These are phyloP conservation scores for Chlorophyllum brunneum DNA, from an alignment of 768 basidiomycete species.

Conservation along the genomic window DNA sequence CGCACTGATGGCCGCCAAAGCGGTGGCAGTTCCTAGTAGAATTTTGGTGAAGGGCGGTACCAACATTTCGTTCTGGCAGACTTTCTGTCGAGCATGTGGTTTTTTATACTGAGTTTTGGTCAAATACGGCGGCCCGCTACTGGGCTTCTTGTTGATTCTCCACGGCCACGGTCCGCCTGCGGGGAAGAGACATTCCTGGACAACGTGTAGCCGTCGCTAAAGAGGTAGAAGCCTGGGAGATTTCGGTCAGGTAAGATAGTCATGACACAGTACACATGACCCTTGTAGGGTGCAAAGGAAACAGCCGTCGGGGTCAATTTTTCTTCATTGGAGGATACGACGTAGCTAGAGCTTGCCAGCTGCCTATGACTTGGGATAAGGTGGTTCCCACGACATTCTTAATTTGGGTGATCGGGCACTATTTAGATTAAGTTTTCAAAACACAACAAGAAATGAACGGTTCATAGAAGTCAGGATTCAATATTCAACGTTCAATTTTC, in stretches of 20 bases:
- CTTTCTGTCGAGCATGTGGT: neutral
- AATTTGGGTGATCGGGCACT: too few relatives aligned
- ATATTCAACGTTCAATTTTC: too few relatives aligned
- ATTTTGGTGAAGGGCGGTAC: neutral
- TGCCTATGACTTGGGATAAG: too few relatives aligned
- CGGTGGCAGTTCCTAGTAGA: neutral
- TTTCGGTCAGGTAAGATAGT: neutral
- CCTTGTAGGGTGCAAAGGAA: neutral
- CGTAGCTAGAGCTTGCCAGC: too few relatives aligned
- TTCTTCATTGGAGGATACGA: neutral
- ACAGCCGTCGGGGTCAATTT: neutral
- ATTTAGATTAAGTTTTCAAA: too few relatives aligned
- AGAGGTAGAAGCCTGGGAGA: constrained; percentile 1
- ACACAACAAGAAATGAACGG: too few relatives aligned
- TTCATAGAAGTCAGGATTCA: too few relatives aligned
- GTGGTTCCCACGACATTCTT: too few relatives aligned
- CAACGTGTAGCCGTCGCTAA: neutral
- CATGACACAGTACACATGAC: constrained; percentile 8
- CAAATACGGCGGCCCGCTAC: constrained; percentile 2
- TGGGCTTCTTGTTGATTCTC: neutral
- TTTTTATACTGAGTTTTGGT: neutral
- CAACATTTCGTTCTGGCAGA: neutral
- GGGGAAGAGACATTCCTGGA: neutral
- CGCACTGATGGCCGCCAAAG: neutral
- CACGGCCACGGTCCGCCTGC: neutral